Conservation (phyloP, 345 rosid species). For the Eucalyptus globulus region DNA sequence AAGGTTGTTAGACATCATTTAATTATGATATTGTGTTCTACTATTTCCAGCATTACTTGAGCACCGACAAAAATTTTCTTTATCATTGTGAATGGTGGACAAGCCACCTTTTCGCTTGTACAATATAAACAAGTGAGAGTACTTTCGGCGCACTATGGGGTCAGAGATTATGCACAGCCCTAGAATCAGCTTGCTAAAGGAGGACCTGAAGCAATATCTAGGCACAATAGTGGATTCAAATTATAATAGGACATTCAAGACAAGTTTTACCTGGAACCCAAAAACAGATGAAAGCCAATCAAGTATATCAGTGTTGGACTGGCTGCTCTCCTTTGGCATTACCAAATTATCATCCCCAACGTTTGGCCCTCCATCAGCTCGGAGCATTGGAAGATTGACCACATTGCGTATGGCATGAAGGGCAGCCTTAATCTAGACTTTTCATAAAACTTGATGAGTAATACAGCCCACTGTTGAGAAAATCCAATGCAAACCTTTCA, state of each 20-base stretch:
- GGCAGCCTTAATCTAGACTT: constrained; percentile 72
- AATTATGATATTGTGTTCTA: neutral
- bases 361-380: constrained; percentile 4
- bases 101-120: neutral
- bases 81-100: neutral
- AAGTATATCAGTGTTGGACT: constrained; percentile 48
- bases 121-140: neutral
- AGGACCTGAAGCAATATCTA: neutral
- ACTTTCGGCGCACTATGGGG: neutral
- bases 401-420: constrained; percentile 52
- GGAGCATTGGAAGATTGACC: constrained; percentile 58
- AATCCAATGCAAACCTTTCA: neutral
- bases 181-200: neutral
- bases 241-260: neutral
- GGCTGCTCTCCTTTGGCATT: constrained; percentile 22
- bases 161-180: neutral
- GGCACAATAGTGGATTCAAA: neutral
- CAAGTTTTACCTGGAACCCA: constrained; percentile 82
- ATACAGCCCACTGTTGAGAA: too few relatives aligned
- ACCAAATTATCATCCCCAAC: constrained; percentile 2
- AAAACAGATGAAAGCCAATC: constrained; percentile 89
- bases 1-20: neutral
- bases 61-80: neutral
- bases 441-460: neutral
- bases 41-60: neutral